Evolutionary conservation across 169 alveolate species (phyloP).

Genomic region (Plasmodium gallinaceum): DNA sequence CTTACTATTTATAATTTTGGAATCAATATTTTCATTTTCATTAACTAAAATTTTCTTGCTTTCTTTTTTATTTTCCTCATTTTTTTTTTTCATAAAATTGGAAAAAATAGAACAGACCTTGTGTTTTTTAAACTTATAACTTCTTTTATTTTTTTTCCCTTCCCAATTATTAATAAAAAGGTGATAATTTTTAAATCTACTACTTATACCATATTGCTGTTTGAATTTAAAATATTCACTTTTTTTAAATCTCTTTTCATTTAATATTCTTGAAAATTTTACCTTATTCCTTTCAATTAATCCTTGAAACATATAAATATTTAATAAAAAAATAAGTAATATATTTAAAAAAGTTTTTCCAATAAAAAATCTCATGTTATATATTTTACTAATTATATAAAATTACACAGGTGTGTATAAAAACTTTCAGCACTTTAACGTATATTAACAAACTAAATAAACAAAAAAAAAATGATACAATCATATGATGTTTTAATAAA

Average conservation of each 20-base stretch:
- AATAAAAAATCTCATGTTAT: constrained; percentile 40
- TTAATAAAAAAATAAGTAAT: constrained; percentile 20
- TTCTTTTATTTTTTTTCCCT: not conserved
- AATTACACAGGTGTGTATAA: not conserved
- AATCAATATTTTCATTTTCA: not conserved
- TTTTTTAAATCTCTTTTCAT: not conserved
- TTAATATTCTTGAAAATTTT: constrained; percentile 11
- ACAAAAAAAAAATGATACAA: no score
- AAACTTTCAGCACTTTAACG: no score
- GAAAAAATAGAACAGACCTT: constrained; percentile 8
- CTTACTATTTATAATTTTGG: not conserved
- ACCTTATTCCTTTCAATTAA: constrained; percentile 4
- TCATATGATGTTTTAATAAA: no score
- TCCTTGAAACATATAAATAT: not conserved
- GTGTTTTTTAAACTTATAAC: not conserved
- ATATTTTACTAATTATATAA: not conserved
- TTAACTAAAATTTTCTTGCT: not conserved
- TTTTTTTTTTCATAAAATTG: not conserved
- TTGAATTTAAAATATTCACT: not conserved
- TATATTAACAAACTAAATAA: no score
- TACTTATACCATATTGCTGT: not conserved
- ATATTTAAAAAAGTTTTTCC: not conserved
- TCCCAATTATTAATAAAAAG: constrained; percentile 11
- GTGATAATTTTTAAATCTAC: not conserved
- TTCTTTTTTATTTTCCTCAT: constrained; percentile 1